Evolutionary conservation across 2,329 filamentous ascomycete species (phyloP).

Genomic region (Paracamarosporium sp.): DNA sequence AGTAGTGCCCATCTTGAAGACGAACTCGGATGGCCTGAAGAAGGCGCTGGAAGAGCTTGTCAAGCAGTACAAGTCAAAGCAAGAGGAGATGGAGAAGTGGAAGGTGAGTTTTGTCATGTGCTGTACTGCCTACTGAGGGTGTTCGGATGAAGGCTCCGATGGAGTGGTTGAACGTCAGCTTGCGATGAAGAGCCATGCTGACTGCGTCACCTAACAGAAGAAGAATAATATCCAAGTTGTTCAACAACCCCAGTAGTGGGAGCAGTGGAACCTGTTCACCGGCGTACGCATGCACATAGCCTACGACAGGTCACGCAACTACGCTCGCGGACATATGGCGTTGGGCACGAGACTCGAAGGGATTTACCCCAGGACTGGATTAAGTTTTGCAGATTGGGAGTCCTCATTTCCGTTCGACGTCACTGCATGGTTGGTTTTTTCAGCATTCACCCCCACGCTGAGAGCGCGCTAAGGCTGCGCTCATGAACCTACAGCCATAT

Average conservation of each 20-base stretch:
- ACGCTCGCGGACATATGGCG: constrained; percentile 22
- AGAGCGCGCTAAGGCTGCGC: background rate
- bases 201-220: constrained; percentile 63
- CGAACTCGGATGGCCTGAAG: constrained; percentile 90
- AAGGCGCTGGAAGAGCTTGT: constrained; percentile 94
- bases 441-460: background rate
- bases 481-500: background rate
- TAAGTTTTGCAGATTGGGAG: background rate
- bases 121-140: background rate
- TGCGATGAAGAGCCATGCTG: constrained; percentile 10
- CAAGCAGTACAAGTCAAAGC: constrained; percentile 95
- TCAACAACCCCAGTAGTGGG: constrained; percentile 64
- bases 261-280: constrained; percentile 13
- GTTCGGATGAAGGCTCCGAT: constrained; percentile 1
- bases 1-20: constrained; percentile 87
- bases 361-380: background rate
- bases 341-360: constrained; percentile 17
- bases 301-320: constrained; percentile 22
- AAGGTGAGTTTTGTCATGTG: constrained; percentile 70
- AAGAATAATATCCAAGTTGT: constrained; percentile 91
- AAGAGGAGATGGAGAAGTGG: constrained; percentile 96
- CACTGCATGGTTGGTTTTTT: background rate
- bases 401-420: background rate
- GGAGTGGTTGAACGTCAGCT: constrained; percentile 4
- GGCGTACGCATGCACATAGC: constrained; percentile 18